phyloP scores from a whole-genome alignment of 331 rosid species.

The Telfairia occidentalis region DNA sequence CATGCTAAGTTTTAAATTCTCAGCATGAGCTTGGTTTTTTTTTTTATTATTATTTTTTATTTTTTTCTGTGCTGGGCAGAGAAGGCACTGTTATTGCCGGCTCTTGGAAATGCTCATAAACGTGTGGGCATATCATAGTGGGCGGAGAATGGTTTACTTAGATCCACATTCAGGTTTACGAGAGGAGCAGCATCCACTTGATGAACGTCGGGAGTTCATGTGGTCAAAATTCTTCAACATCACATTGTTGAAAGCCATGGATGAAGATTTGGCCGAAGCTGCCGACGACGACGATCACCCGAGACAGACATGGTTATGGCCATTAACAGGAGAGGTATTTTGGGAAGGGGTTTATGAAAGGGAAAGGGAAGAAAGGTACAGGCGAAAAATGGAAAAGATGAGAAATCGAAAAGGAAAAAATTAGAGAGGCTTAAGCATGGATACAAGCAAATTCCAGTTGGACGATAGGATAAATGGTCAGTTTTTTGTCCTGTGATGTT shows the following conservation, averaged over 20 bases:
- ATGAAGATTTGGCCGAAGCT: slow-evolving; percentile 87
- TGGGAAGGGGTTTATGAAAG: slow-evolving; percentile 77
- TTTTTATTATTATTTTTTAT: no score
- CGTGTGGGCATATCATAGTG: slow-evolving; percentile 96
- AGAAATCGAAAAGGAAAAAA: slow-evolving; percentile 49
- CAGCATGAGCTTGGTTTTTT: no score
- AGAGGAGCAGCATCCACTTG: slow-evolving; percentile 78
- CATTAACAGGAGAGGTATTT: slow-evolving; percentile 78
- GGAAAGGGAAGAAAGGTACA: slow-evolving; percentile 68
- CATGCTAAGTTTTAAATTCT: background rate
- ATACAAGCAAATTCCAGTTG: slow-evolving; percentile 70
- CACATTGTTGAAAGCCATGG: slow-evolving; percentile 72
- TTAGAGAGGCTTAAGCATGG: slow-evolving; percentile 54
- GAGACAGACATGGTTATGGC: slow-evolving; percentile 74
- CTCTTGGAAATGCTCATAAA: slow-evolving; percentile 73
- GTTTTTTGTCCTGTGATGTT: background rate
- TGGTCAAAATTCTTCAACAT: slow-evolving; percentile 67
- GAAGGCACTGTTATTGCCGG: slow-evolving; percentile 74
- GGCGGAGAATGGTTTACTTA: slow-evolving; percentile 68
- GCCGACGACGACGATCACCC: slow-evolving; percentile 77
- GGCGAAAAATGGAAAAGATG: slow-evolving; percentile 78
- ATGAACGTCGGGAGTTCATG: slow-evolving; percentile 56
- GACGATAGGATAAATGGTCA: slow-evolving; percentile 32
- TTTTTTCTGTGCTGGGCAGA: slow-evolving; percentile 29
- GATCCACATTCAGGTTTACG: slow-evolving; percentile 56